Evolutionary conservation across 1,284 basidiomycete genomes (phyloP), one percentile per base, ranked within the genome.

Genomic region (Ganoderma boninense): DNA sequence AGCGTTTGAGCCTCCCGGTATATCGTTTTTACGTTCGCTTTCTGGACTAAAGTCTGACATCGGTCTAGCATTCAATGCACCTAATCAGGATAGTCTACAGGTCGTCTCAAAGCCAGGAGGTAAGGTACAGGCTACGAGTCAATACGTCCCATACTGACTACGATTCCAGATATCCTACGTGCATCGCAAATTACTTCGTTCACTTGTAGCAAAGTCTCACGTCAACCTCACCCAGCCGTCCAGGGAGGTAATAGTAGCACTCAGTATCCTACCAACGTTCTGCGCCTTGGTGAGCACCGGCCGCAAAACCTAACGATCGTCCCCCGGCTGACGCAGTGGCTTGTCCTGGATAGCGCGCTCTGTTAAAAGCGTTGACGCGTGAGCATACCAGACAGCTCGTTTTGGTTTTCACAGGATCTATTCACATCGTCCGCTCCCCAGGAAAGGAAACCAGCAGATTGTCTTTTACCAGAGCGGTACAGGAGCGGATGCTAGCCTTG

Each of bases 381-480:
- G 49, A 52, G 49, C 23, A 26, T 26, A 26, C 13, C 23, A 52
- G 23, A 4, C 23, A 14, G 3, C 49, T 26, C 23, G 20, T 14
- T 26, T 3, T 23, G 13, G 23, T 52, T 26, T 11, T 52, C 23
- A 26, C 49, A 26, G 11, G 35, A 38, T 26, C 49, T 14, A 52
- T 29, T 29, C 26, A 52, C 4, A 2, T 26, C 11, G 26, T 29
- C 26, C 26, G 26, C 26, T 52, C 1, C 26, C 23, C 11, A 52
- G 49, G 23, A 52, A 52, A 13, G 49, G 49, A 23, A 52, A 52
- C 49, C 13, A 52, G 3, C 49, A 52, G 23, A 14, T 52, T 23
- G 49, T 52, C 49, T 52, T 52, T 52, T 52, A 52, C 49, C 49
- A 52, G 49, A 52, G 49, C 49, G 49, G 49, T 52, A 13, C 26